phyloP scores from a whole-genome alignment of 106 monocot species.

The Hemerocallis citrina region DNA sequence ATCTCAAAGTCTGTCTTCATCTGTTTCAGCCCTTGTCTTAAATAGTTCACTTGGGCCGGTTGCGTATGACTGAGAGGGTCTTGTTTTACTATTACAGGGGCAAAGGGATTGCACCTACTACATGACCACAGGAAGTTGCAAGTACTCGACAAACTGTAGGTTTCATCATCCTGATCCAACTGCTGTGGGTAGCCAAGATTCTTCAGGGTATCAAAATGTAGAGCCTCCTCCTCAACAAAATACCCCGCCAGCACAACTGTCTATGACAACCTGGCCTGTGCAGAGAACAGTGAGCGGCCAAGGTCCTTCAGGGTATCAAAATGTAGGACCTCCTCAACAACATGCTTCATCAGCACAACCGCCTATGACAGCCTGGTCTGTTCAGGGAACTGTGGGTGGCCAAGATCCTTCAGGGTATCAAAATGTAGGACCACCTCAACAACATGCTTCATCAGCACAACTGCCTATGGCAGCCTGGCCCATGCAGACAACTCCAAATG shows the following conservation, averaged over 20 bases:
- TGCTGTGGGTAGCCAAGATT: slow-evolving; percentile 7
- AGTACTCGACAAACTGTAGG: slow-evolving; percentile 38
- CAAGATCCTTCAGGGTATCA: slow-evolving; percentile 8
- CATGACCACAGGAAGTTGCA: slow-evolving; percentile 52
- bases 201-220: slow-evolving; percentile 9
- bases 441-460: slow-evolving; percentile 7
- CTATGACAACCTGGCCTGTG: slow-evolving; percentile 5
- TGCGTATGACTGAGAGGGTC: neutral
- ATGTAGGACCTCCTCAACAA: slow-evolving; percentile 2
- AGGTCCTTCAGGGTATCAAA: slow-evolving; percentile 12
- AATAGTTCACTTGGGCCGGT: neutral
- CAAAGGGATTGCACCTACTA: slow-evolving; percentile 40
- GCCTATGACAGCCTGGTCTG: slow-evolving; percentile 7
- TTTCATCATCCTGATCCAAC: slow-evolving; percentile 60
- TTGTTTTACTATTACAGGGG: slow-evolving; percentile 23
- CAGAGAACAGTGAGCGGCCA: no score
- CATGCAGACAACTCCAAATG: slow-evolving; percentile 1
- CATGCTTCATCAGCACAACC: slow-evolving; percentile 5
- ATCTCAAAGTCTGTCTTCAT: neutral
- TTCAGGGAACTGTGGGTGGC: neutral
- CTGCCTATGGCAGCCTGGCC: slow-evolving; percentile 9
- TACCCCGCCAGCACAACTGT: slow-evolving; percentile 6
- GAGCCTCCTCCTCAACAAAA: neutral
- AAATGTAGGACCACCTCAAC: slow-evolving; percentile 3
- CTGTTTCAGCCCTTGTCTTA: neutral